Base-by-base conservation (phyloP, 169 alveolate genomes). In the Plasmodium gonderi region DNA sequence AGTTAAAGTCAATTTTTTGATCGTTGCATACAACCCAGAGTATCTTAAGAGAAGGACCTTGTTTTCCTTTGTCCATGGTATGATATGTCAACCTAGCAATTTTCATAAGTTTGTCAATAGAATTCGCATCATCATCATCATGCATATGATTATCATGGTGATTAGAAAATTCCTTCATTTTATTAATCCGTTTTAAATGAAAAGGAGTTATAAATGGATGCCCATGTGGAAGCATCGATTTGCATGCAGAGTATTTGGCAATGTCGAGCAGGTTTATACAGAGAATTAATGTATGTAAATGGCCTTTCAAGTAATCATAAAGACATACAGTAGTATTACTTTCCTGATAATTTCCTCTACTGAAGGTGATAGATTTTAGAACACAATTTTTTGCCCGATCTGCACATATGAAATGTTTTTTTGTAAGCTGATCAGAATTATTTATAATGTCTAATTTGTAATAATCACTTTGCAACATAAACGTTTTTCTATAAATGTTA, bases 311-410 rank as follows among this genome's bases (percentile, higher is more conserved):
- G 64, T 80, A 80, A 69, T 80, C 91, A 64, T 80, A 80, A 31
- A 80, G 26, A 5, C 80, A 45, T 2, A 80, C 79, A 38, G 40
- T 49, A 38, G 40, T 65, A 29, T 65, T 65, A 20, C 49, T 36
- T 65, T 80, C 69, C 42, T 80, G 33, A 40, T 20, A 40, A 3
- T 26, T 65, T 26, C 49, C 49, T 12, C 79, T 20, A 7, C n/a
- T 29, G 4, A 60, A 1, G 72, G 72, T 60, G n/a, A 80, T 47
- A 65, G 31, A 64, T 65, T 69, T 80, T 26, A 80, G 49, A 31
- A 80, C 51, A 31, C 91, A 80, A 47, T 80, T 80, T 45, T 69
- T 80, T 80, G 91, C 80, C 17, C 91, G 69, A 26, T 80, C 91
- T 60, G 49, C 60, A 23, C 80, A 80, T 17, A 64, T 38, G 74